These are phyloP conservation scores for Stromatinia cepivora DNA, from an alignment of 2,329 filamentous ascomycete genomes.

Conservation along the genomic window DNA sequence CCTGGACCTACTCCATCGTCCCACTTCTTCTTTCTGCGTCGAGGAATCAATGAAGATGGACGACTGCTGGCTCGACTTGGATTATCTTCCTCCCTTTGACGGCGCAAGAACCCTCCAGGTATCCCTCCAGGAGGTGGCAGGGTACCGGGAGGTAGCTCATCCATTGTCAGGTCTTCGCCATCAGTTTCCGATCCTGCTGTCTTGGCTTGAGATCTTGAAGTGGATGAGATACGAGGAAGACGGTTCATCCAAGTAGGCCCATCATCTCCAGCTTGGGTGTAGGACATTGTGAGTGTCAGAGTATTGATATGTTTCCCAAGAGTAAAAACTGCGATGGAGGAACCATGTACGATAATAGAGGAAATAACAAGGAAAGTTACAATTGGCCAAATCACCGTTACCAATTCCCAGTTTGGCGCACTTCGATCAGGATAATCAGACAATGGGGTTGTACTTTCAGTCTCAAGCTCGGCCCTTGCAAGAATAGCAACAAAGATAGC, in stretches of 20 bases:
- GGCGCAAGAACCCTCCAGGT: conserved; percentile 75
- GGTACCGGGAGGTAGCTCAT: conserved; percentile 65
- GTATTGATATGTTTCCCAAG: conserved; percentile 98
- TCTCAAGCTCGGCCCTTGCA: conserved; percentile 87
- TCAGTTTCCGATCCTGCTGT: conserved; percentile 77
- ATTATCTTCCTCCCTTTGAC: conserved; percentile 75
- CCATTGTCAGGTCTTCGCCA: conserved; percentile 61
- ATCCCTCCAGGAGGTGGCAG: conserved; percentile 72
- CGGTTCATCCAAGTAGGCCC: conserved; percentile 94
- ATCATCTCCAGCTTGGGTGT: conserved; percentile 85
- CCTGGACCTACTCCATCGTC: conserved; percentile 75
- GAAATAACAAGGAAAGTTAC: conserved; percentile 90
- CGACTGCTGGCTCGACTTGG: conserved; percentile 56
- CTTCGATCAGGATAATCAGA: conserved; percentile 55
- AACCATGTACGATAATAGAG: conserved; percentile 94
- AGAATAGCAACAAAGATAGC: conserved; percentile 95
- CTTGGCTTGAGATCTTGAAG: conserved; percentile 78
- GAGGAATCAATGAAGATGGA: conserved; percentile 59
- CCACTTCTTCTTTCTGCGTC: conserved; percentile 65
- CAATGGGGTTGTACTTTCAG: conserved; percentile 69
- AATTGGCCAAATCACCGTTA: conserved; percentile 92
- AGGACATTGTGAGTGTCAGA: conserved; percentile 90
- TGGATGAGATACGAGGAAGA: conserved; percentile 68
- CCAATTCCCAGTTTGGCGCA: conserved; percentile 63
- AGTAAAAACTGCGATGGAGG: conserved; percentile 97